A percentile compares a stretch with the other conserved stretches of the same genome.
Conservation (phyloP, 169 alveolate species). For the Plasmodium vivax region DNA sequence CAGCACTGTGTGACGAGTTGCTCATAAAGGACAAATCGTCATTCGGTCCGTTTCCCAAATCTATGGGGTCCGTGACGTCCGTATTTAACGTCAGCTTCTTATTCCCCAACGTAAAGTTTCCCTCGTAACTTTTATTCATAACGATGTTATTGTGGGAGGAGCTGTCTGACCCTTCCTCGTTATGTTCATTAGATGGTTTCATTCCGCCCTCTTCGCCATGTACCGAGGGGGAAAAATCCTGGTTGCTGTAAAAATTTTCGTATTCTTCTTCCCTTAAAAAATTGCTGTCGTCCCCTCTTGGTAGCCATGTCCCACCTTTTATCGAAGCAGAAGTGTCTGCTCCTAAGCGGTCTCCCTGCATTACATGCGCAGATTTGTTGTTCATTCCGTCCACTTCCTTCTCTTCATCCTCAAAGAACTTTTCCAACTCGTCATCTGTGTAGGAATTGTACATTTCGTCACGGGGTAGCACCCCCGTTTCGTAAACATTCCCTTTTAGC, state of each 20-base stretch:
- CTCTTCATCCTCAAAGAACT: slow-evolving; percentile 50
- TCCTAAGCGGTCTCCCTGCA: neutral
- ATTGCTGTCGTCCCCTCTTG: neutral
- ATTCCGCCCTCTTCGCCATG: slow-evolving; percentile 2
- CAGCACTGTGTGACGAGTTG: slow-evolving; percentile 2
- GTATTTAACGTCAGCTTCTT: slow-evolving; percentile 20
- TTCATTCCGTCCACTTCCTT: slow-evolving; percentile 1
- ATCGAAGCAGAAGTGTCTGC: neutral
- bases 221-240: neutral
- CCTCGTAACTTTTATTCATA: slow-evolving; percentile 1
- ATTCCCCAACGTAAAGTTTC: neutral
- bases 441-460: slow-evolving; percentile 38
- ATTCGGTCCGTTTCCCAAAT: neutral
- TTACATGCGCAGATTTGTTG: neutral
- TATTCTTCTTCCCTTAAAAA: neutral
- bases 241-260: neutral
- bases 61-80: neutral
- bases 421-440: slow-evolving; percentile 59
- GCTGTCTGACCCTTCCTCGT: slow-evolving; percentile 4
- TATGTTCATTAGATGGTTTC: slow-evolving; percentile 2
- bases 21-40: slow-evolving; percentile 15
- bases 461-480: neutral
- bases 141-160: neutral
- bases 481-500: neutral
- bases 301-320: neutral